Evolutionary conservation across 2,329 filamentous ascomycete species (phyloP).

Genomic region (Elsinoe australis): DNA sequence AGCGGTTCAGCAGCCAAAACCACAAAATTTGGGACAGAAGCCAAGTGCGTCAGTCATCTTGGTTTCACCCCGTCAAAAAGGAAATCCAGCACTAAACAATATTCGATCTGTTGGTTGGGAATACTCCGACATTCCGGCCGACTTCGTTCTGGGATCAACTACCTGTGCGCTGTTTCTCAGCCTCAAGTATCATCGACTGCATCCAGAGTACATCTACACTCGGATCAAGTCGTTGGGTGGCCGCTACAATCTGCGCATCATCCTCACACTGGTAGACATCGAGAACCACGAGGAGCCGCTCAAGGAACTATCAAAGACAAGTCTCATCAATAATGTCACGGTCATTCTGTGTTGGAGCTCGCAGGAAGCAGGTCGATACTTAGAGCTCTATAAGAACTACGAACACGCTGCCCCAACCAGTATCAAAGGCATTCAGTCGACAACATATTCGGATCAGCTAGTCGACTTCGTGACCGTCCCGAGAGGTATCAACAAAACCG

Average conservation of each 20-base stretch:
- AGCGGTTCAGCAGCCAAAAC: constrained; percentile 77
- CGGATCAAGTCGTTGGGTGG: constrained; percentile 78
- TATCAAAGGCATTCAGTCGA: constrained; percentile 78
- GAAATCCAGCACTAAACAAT: constrained; percentile 81
- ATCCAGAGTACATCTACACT: constrained; percentile 96
- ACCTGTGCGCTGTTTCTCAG: constrained; percentile 90
- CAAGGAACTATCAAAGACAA: constrained; percentile 86
- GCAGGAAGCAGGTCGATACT: constrained; percentile 83
- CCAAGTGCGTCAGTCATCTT: constrained; percentile 68
- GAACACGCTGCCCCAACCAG: constrained; percentile 76
- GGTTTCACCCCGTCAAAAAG: constrained; percentile 86
- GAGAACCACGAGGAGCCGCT: constrained; percentile 85
- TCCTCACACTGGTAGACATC: constrained; percentile 91
- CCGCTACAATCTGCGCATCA: constrained; percentile 76
- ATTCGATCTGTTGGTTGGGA: constrained; percentile 85
- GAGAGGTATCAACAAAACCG: constrained; percentile 85
- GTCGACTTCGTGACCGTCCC: constrained; percentile 91
- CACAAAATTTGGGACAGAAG: constrained; percentile 68
- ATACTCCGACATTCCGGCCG: constrained; percentile 91
- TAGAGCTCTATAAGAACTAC: constrained; percentile 91
- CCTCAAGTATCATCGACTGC: constrained; percentile 92
- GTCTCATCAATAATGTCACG: constrained; percentile 85
- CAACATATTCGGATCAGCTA: constrained; percentile 75
- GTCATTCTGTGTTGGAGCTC: constrained; percentile 91
- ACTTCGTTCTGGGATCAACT: constrained; percentile 80